Conservation (phyloP, 257 asterid genomes). For the Phtheirospermum japonicum region DNA sequence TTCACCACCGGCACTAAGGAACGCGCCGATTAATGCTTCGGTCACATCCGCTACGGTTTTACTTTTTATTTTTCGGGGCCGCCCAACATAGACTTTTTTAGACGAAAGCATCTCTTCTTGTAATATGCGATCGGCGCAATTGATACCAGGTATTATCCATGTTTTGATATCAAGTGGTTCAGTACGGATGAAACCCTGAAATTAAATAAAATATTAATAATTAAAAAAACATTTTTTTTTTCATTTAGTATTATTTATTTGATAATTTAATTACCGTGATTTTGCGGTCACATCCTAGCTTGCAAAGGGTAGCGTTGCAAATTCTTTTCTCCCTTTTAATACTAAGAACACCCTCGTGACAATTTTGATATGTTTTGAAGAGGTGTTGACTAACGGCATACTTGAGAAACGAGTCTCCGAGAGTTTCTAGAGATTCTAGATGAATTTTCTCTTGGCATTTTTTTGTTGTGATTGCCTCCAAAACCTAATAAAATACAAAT, state of each 20-base stretch:
- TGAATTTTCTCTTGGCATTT: conserved; percentile 65
- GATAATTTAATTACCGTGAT: conserved; percentile 47
- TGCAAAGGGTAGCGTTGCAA: conserved; percentile 62
- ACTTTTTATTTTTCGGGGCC: conserved; percentile 38
- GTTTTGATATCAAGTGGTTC: conserved; percentile 68
- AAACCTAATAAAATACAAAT: conserved; percentile 40
- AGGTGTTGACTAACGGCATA: conserved; percentile 68
- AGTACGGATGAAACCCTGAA: conserved; percentile 70
- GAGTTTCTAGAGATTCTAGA: conserved; percentile 84
- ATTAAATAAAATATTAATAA: not conserved
- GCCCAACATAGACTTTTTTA: conserved; percentile 35
- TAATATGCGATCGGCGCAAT: conserved; percentile 28
- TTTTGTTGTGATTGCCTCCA: conserved; percentile 87
- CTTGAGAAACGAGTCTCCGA: conserved; percentile 85
- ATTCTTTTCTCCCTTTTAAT: conserved; percentile 45
- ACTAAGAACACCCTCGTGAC: conserved; percentile 75
- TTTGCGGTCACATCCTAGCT: conserved; percentile 63
- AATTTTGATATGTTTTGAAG: conserved; percentile 48
- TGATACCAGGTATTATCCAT: conserved; percentile 68
- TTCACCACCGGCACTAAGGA: conserved; percentile 65
- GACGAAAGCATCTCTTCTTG: conserved; percentile 36
- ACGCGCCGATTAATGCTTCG: conserved; percentile 94
- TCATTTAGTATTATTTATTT: no score
- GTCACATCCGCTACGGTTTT: conserved; percentile 71
- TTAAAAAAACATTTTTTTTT: no score